phyloP scores from a whole-genome alignment of 257 asterid species.

The Parsonsia alboflavescens region DNA sequence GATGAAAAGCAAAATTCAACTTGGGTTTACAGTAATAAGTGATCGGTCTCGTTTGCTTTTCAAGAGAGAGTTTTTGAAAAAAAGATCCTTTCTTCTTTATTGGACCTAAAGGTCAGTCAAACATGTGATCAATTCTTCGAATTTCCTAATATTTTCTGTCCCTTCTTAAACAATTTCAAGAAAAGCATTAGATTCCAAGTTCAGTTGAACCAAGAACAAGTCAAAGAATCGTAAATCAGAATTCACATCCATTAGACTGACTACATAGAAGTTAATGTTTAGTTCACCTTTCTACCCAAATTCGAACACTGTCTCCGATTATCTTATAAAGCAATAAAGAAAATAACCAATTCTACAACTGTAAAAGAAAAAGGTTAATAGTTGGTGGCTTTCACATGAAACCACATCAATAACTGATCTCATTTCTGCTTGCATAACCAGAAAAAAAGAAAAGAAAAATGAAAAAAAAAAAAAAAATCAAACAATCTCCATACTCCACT shows the following conservation, averaged over 20 bases:
- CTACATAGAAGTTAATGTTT: background rate
- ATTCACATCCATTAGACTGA: conserved; percentile 5
- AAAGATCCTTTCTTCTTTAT: conserved; percentile 9
- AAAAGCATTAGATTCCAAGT: conserved; percentile 19
- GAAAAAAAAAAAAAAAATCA: background rate
- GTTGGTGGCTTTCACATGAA: conserved; percentile 2
- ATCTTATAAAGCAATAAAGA: background rate
- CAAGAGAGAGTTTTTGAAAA: background rate
- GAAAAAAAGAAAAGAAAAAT: background rate
- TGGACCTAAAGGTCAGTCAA: conserved; percentile 45
- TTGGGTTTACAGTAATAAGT: conserved; percentile 26
- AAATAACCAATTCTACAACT: conserved; percentile 1
- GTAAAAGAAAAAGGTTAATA: background rate
- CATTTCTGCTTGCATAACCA: background rate
- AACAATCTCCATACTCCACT: background rate
- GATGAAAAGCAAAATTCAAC: conserved; percentile 26
- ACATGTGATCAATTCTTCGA: conserved; percentile 47
- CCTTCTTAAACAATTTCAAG: conserved; percentile 27
- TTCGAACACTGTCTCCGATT: background rate
- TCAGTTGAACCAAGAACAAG: conserved; percentile 34
- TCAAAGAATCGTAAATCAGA: conserved; percentile 23
- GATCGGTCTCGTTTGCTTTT: background rate
- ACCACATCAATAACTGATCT: background rate
- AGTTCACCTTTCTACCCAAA: background rate
- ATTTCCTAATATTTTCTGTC: conserved; percentile 24